A percentile compares a stretch with the other conserved stretches of the same genome.
Conservation (phyloP, 2,329 filamentous ascomycete species). For the Lachnum nothofagi region DNA sequence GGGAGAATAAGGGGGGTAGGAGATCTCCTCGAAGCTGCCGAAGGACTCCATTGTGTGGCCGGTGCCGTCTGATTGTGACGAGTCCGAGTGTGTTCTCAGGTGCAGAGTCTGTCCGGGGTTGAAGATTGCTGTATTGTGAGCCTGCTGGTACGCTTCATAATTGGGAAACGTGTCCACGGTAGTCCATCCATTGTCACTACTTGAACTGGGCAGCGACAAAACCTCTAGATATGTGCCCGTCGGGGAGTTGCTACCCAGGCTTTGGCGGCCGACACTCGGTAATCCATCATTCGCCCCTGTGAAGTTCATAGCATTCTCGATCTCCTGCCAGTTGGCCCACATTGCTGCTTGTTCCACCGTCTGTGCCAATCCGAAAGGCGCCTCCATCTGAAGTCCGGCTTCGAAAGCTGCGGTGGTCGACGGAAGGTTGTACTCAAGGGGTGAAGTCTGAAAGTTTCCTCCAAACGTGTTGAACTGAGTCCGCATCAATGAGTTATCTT, state of each 20-base stretch:
- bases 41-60: slow-evolving; percentile 52
- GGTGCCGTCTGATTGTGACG: slow-evolving; percentile 68
- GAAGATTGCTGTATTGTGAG: slow-evolving; percentile 65
- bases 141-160: slow-evolving; percentile 60
- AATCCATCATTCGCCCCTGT: slow-evolving; percentile 42
- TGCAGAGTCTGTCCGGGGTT: slow-evolving; percentile 89
- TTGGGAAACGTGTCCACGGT: slow-evolving; percentile 71
- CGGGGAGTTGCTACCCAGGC: slow-evolving; percentile 60
- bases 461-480: slow-evolving; percentile 30
- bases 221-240: slow-evolving; percentile 81
- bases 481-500: slow-evolving; percentile 32
- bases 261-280: slow-evolving; percentile 42
- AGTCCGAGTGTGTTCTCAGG: slow-evolving; percentile 80
- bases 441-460: slow-evolving; percentile 29
- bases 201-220: slow-evolving; percentile 72
- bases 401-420: slow-evolving; percentile 59
- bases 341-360: slow-evolving; percentile 54
- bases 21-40: slow-evolving; percentile 76
- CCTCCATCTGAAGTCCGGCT: slow-evolving; percentile 54
- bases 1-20: slow-evolving; percentile 62
- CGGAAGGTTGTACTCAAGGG: slow-evolving; percentile 38
- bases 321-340: slow-evolving; percentile 76
- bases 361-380: slow-evolving; percentile 56
- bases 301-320: slow-evolving; percentile 62
- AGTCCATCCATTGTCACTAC: slow-evolving; percentile 81